These are phyloP conservation scores for Trichoderma sp. DNA, from an alignment of 2,329 filamentous ascomycete species.

Conservation along the genomic window DNA sequence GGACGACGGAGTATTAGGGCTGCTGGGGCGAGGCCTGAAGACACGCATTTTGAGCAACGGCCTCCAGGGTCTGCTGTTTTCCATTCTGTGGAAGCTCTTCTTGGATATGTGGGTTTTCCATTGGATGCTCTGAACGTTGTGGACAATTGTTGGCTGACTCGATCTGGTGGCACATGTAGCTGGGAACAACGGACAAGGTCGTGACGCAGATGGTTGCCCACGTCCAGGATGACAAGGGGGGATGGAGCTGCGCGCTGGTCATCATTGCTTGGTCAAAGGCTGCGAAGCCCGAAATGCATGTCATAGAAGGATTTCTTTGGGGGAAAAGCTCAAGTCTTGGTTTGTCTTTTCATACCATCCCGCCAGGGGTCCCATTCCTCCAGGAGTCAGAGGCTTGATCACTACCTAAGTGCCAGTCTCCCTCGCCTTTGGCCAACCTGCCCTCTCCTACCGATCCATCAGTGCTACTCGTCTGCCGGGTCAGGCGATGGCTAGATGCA, in stretches of 20 bases:
- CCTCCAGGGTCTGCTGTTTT: slow-evolving; percentile 51
- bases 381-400: too few species aligned
- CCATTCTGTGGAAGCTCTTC: slow-evolving; percentile 54
- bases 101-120: slow-evolving; percentile 47
- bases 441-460: too few species aligned
- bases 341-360: too few species aligned
- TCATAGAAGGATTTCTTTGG: too few species aligned
- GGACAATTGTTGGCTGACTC: neutral
- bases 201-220: neutral
- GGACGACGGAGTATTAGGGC: slow-evolving; percentile 47
- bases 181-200: slow-evolving; percentile 22
- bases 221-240: neutral
- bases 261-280: neutral
- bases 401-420: too few species aligned
- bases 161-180: neutral
- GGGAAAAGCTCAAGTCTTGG: too few species aligned
- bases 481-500: neutral
- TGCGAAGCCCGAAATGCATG: neutral
- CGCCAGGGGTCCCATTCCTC: too few species aligned
- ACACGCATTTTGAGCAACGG: slow-evolving; percentile 54
- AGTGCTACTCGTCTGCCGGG: too few species aligned
- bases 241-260: too few species aligned
- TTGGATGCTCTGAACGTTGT: too few species aligned
- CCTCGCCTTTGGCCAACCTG: too few species aligned
- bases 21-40: slow-evolving; percentile 50